Base-by-base conservation (phyloP, 163 green algal genomes). In the Trebouxia gelatinosa region DNA sequence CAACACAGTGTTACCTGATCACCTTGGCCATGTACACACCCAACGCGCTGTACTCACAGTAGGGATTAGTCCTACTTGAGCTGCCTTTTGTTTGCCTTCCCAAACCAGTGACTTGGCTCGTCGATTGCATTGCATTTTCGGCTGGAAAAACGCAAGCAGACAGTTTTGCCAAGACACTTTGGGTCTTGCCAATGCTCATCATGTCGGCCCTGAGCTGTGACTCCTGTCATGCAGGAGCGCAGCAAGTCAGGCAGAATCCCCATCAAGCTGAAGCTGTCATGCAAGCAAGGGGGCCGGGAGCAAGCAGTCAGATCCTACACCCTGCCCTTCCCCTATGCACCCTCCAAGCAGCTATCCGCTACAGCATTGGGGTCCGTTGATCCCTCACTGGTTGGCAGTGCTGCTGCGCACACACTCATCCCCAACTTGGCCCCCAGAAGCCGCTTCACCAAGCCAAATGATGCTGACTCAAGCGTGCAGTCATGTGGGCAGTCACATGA, bases 361-460 rank as follows among this genome's bases (percentile, higher is more conserved):
- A 72, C 64, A 23, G 35, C 64, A 6, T 9, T 54, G 21, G 64
- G 64, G 16, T 72, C 64, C 23, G 35, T 72, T 5, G 64, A 72
- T 37, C 37, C 37, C 34, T 31, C 64, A 4, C 1, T 11, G 13
- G 34, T 35, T 34, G 35, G 50, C 23, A 72, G 64, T 37, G 21
- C 35, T 35, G 64, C 64, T 35, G 64, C 50, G 19, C 64, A 72
- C 64, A 72, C 64, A 6, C 64, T 72, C 64, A 72, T 72, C 5
- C 64, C 64, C 26, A 72, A 72, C 29, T 23, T 72, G 26, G 64
- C 64, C 2, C 64, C 64, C 37, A 72, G 64, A 48, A 72, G 64
- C 26, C 64, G 64, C 35, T 48, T 72, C 64, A 72, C 35, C 35
- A 54, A n/a, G n/a, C 26, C 43, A 54, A 13, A 54, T 54, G 43